phyloP scores from a whole-genome alignment of 768 basidiomycete species.

The Lactarius evosmus region DNA sequence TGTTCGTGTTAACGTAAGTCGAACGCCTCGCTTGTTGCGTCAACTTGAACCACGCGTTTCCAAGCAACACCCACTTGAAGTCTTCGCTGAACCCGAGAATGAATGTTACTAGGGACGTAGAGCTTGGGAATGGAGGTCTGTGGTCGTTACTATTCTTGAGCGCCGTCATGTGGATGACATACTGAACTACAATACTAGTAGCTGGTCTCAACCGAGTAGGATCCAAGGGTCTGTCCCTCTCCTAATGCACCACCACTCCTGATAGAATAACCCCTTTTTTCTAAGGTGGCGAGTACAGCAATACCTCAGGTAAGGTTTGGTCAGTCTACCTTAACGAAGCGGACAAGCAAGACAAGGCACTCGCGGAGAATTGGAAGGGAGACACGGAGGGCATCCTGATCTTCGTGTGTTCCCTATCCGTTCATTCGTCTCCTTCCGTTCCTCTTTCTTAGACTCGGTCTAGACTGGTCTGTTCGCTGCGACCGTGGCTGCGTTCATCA shows the following conservation, averaged over 20 bases:
- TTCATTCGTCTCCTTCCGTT: background rate
- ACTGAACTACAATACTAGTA: background rate
- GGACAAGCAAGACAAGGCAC: slow-evolving; percentile 1
- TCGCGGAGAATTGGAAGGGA: slow-evolving; percentile 16
- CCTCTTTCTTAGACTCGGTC: background rate
- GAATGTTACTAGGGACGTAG: background rate
- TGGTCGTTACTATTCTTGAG: background rate
- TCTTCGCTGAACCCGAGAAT: background rate
- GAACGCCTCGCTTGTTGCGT: no score
- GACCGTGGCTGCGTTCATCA: slow-evolving; percentile 19
- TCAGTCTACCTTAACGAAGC: slow-evolving; percentile 16
- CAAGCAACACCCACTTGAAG: no score
- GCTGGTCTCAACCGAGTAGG: background rate
- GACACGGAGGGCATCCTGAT: slow-evolving; percentile 14
- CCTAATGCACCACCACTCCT: no score
- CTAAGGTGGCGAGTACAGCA: background rate
- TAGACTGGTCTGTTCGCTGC: slow-evolving; percentile 23
- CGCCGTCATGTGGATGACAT: no score
- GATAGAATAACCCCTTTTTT: background rate
- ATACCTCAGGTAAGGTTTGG: slow-evolving; percentile 8
- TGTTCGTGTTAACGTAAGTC: no score
- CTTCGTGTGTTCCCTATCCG: background rate
- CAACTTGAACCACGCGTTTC: no score
- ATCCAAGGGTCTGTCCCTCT: background rate
- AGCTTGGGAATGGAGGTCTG: background rate